Base-by-base conservation (phyloP, 2,329 filamentous ascomycete genomes). In the Pseudonectria foliicola region DNA sequence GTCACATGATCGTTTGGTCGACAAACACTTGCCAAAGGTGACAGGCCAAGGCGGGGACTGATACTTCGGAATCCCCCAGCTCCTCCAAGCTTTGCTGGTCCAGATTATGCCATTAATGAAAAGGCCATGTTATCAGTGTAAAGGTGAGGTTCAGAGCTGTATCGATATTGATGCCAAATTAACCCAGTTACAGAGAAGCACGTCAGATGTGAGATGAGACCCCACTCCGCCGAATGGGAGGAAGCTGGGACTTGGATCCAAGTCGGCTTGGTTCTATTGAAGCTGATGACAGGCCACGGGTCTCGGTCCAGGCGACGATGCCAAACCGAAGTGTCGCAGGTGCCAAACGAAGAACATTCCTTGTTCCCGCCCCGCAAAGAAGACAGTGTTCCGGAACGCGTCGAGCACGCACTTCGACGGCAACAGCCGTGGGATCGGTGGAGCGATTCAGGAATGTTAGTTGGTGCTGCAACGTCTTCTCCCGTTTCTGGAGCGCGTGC, bases 371-470 rank as follows among this genome's bases (percentile, higher is more conserved):
- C 62, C 62, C 1, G 46, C 45, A 1, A 59, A 54, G 27, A 54
- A 50, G 42, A 61, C 58, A 1, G 54, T 64, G 6, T 64, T 64
- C 42, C 55, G 56, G 5, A 59, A 62, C 28, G 53, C 57, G 10
- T 55, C 59, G 0, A 46, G 50, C 2, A 54, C 52, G 24, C 51
- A 48, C 7, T 58, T 64, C 27, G 52, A 57, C 31, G 52, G 50
- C 4, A 49, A 58, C 33, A 60, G 63, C 42, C 51, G 55, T 36
- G 62, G 59, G 61, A 59, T 62, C 7, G 57, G 54, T 7, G 60
- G 55, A 27, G 50, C 55, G 21, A 53, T 57, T 1, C 51, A 46
- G 31, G 49, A 61, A 23, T 62, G 61, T 63, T 37, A 35, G 59
- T 45, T 8, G 5, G n/a, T n/a, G n/a, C n/a, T n/a, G n/a, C n/a